phyloP scores from a whole-genome alignment of 805 yeast species.

The Maudiozyma pseudohumilis region DNA sequence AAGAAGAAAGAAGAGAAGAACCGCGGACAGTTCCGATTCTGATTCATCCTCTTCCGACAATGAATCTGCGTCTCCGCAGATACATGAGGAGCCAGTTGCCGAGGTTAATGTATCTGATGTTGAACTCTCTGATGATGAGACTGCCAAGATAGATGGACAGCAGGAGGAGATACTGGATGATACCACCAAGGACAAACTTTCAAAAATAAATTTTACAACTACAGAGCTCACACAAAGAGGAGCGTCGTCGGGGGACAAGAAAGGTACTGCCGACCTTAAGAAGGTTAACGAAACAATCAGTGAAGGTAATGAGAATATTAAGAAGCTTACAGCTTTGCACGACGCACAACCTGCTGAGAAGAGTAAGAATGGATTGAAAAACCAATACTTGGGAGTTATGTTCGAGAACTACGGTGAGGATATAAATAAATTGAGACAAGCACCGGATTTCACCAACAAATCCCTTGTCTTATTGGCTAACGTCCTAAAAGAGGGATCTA shows the following conservation, averaged over 20 bases:
- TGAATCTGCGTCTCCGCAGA: conserved; percentile 12
- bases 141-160: no score
- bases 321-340: neutral
- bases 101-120: conserved; percentile 28
- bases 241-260: conserved; percentile 3
- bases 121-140: conserved; percentile 20
- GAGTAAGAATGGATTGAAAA: conserved; percentile 26
- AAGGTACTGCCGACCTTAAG: conserved; percentile 23
- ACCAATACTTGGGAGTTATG: conserved; percentile 44
- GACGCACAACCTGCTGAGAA: neutral
- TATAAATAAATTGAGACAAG: conserved; percentile 46
- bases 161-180: conserved; percentile 13
- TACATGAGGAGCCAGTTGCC: conserved; percentile 10
- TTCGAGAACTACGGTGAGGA: conserved; percentile 53
- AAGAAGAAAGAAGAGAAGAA: conserved; percentile 73
- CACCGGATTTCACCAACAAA: conserved; percentile 52
- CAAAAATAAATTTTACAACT: conserved; percentile 25
- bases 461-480: conserved; percentile 50
- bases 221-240: conserved; percentile 27
- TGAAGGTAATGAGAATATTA: conserved; percentile 16
- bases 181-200: conserved; percentile 14
- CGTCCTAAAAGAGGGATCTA: conserved; percentile 47
- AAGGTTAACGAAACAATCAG: conserved; percentile 25
- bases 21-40: conserved; percentile 56
- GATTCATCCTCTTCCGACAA: conserved; percentile 32